Evolutionary conservation across 345 rosid genomes (phyloP), one percentile per base, ranked within the genome.

Genomic region (Eucalyptus microcorys): DNA sequence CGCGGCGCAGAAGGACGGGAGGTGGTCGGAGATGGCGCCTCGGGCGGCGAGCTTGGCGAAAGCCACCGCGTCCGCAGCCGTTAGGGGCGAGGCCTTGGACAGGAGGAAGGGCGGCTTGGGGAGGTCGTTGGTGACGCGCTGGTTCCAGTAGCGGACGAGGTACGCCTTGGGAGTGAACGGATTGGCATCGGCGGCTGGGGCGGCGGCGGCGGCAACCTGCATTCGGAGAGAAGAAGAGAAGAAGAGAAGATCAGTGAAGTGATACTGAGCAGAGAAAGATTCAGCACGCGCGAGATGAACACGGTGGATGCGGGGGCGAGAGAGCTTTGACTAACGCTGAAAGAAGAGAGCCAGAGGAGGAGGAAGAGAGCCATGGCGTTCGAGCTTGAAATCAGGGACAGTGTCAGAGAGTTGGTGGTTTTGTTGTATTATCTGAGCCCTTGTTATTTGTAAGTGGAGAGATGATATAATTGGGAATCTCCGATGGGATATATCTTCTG

Each of bases 61-160:
- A 79, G 92, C 89, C 12, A 96, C 96, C 7, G 96, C 92, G 43
- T 96, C 95, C 9, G 95, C 95, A 47, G 96, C 94, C 79, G 85
- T 95, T 10, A 96, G 68, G 15, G 99, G 99, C 2, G 99, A 97
- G 0, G 95, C 98, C 85, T 96, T 97, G 40, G 99, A 95, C 81
- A 97, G 92, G 45, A 97, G 90, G 88, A 97, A 95, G 48, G 86
- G 85, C 50, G 98, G 93, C 84, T 91, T 92, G 34, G 95, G 91
- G 53, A 91, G 90, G 53, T 91, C 85, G 89, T 34, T 90, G 34
- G 83, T 91, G 95, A 97, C 93, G 93, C 93, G 94, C 86, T 95
- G 95, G 91, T 95, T 95, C 99, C 99, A 97, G 94, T 96, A 95
- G 87, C 99, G 98, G 87, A 95, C 90, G 47, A 97, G 89, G 21